Evolutionary conservation across 164 flowering plant genomes (phyloP).

Genomic region (Pachysandra terminalis): DNA sequence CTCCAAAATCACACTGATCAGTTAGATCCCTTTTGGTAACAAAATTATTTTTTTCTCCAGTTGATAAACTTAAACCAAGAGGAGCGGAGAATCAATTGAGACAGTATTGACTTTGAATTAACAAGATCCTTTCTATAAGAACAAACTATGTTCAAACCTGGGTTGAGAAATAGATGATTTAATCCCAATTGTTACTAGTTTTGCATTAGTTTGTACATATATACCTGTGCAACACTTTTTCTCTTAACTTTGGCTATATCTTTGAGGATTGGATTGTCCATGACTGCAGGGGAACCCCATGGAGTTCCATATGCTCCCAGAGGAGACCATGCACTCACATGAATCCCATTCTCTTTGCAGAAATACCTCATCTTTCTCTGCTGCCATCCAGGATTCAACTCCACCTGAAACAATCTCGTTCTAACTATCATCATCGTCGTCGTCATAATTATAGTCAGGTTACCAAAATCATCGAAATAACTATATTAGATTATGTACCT

Average conservation of each 20-base stretch:
- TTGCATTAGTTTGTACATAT: neutral
- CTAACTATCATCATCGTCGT: neutral
- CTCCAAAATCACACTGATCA: too few species aligned
- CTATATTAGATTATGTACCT: conserved; percentile 6
- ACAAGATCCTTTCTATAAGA: too few species aligned
- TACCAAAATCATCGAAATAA: neutral
- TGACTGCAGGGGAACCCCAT: conserved; percentile 23
- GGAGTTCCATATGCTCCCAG: conserved; percentile 24
- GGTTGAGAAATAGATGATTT: too few species aligned
- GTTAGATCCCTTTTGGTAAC: too few species aligned
- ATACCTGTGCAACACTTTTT: conserved; percentile 28
- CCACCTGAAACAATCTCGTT: conserved; percentile 23
- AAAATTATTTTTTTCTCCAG: too few species aligned
- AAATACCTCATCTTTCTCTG: conserved; percentile 27
- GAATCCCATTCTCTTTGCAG: conserved; percentile 23
- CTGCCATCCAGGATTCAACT: conserved; percentile 33
- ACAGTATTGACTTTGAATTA: too few species aligned
- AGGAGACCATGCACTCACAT: conserved; percentile 31
- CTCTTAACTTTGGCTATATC: conserved; percentile 29
- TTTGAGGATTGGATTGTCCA: conserved; percentile 21
- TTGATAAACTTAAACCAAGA: too few species aligned
- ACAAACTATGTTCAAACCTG: too few species aligned
- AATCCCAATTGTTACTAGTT: too few species aligned
- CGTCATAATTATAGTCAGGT: neutral
- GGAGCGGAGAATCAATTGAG: too few species aligned